These are phyloP conservation scores for Syncephalis plumigaleata DNA, from an alignment of 371 early-diverging fungal species.

Conservation along the genomic window DNA sequence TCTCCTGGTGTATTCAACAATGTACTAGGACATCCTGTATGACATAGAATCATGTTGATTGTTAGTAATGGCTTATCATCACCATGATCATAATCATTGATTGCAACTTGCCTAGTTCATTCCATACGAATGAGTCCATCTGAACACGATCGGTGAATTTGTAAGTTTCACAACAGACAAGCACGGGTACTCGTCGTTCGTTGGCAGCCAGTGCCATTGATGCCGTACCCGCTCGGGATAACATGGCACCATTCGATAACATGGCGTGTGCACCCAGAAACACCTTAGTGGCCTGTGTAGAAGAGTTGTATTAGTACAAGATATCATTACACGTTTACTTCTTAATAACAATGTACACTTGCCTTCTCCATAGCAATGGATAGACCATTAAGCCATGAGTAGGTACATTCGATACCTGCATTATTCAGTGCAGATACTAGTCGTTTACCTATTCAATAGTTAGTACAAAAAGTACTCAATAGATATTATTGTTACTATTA, in stretches of 20 bases:
- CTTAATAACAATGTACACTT: neutral
- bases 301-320: slow-evolving; percentile 62
- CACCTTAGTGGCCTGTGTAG: slow-evolving; percentile 84
- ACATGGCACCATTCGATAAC: slow-evolving; percentile 82
- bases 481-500: no score
- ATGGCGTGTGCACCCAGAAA: slow-evolving; percentile 86
- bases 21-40: neutral
- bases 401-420: slow-evolving; percentile 62
- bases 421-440: slow-evolving; percentile 36
- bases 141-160: slow-evolving; percentile 88
- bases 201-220: slow-evolving; percentile 83
- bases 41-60: no score
- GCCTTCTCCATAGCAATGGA: slow-evolving; percentile 6
- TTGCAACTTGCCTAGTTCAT: slow-evolving; percentile 62
- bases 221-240: slow-evolving; percentile 85
- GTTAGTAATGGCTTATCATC: no score
- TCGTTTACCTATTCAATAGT: slow-evolving; percentile 31
- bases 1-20: neutral
- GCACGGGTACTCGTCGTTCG: slow-evolving; percentile 78
- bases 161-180: slow-evolving; percentile 91
- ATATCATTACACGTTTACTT: slow-evolving; percentile 16
- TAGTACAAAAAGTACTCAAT: neutral
- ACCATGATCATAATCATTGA: neutral
- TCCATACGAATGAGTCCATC: slow-evolving; percentile 88
- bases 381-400: slow-evolving; percentile 41